Evolutionary conservation across 331 rosid genomes (phyloP).

Genomic region (Phaseolus coccineus): DNA sequence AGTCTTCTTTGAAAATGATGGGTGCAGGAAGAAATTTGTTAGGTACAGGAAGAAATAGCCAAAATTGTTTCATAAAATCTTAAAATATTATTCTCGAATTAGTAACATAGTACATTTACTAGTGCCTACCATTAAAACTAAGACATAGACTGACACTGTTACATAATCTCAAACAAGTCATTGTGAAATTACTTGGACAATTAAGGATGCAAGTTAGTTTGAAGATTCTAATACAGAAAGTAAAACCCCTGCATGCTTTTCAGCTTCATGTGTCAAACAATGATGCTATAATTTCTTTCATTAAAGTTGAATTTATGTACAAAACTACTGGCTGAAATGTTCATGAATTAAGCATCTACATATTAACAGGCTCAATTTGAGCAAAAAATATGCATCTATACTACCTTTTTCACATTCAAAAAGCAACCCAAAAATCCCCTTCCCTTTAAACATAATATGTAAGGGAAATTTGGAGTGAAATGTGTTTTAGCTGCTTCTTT

Average conservation of each 20-base stretch:
- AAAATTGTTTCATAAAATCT: no score
- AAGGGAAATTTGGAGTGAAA: constrained; percentile 17
- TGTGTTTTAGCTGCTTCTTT: not conserved
- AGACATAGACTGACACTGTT: no score
- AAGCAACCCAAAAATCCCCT: not conserved
- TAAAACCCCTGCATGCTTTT: not conserved
- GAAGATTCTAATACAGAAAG: constrained; percentile 10
- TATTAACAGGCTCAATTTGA: constrained; percentile 62
- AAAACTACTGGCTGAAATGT: constrained; percentile 30
- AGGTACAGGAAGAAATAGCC: no score
- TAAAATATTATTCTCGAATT: no score
- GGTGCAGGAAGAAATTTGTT: no score
- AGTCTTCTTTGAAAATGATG: no score
- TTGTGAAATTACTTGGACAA: not conserved
- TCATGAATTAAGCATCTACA: constrained; percentile 40
- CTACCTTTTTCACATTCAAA: constrained; percentile 38
- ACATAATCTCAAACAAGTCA: no score
- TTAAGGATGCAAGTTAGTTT: not conserved
- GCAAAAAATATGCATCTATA: constrained; percentile 51
- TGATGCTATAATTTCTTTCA: constrained; percentile 43
- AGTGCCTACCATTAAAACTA: no score
- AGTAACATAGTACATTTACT: no score
- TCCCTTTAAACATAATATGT: not conserved
- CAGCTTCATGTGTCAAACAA: constrained; percentile 16
- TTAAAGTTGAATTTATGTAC: constrained; percentile 56